A percentile compares a stretch with the other conserved stretches of the same genome.
Conservation (phyloP, 2,329 filamentous ascomycete species). For the Scytalidium sp. region DNA sequence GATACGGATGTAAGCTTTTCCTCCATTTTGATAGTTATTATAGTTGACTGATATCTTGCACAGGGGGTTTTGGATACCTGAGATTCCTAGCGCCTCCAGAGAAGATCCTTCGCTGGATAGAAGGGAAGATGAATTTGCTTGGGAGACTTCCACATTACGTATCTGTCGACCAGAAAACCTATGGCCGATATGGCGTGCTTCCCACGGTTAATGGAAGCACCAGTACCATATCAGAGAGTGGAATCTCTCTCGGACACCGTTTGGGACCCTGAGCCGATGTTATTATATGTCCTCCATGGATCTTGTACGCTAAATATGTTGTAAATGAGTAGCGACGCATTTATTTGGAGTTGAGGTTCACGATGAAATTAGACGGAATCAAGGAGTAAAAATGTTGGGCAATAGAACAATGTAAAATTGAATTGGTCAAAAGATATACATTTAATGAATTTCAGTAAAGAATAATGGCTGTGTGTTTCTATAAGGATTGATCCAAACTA, state of each 20-base stretch:
- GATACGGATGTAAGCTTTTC: conserved; percentile 72
- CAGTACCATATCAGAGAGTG: conserved; percentile 33
- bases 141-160: conserved; percentile 87
- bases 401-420: conserved; percentile 13
- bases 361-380: neutral
- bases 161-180: conserved; percentile 93
- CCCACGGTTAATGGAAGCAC: conserved; percentile 50
- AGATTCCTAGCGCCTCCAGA: conserved; percentile 89
- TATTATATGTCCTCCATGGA: conserved; percentile 7
- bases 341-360: conserved; percentile 15
- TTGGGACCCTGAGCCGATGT: conserved; percentile 58
- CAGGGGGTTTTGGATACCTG: conserved; percentile 83
- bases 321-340: conserved; percentile 11
- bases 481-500: too few species aligned
- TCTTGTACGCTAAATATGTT: conserved; percentile 16
- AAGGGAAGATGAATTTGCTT: conserved; percentile 82
- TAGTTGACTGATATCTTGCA: conserved; percentile 15
- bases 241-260: conserved; percentile 59
- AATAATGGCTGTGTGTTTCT: too few species aligned
- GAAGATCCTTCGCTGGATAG: conserved; percentile 81
- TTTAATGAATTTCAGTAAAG: too few species aligned
- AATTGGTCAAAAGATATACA: neutral
- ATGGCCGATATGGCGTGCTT: conserved; percentile 85
- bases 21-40: neutral
- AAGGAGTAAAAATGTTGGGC: conserved; percentile 4